Conservation (phyloP, 495 filamentous ascomycete species). For the Penicillium argentinense region DNA sequence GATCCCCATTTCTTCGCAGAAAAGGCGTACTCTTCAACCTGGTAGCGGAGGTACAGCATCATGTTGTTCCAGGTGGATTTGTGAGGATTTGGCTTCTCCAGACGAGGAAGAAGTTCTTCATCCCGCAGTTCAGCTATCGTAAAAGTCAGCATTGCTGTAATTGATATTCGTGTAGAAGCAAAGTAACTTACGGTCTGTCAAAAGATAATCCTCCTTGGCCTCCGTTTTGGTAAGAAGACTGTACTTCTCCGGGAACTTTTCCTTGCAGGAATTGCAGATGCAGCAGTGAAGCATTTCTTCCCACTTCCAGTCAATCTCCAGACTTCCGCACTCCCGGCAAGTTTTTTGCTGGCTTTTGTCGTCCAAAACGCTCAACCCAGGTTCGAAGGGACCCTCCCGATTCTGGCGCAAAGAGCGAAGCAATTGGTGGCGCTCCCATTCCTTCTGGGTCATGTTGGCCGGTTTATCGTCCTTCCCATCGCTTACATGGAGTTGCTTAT, state of each 20-base stretch:
- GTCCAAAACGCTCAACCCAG: slow-evolving; percentile 70
- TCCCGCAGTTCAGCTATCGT: slow-evolving; percentile 78
- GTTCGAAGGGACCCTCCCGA: slow-evolving; percentile 82
- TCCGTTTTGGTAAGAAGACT: slow-evolving; percentile 95
- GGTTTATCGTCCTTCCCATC: slow-evolving; percentile 63
- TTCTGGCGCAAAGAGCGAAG: slow-evolving; percentile 65
- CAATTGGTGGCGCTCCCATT: slow-evolving; percentile 86
- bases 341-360: slow-evolving; percentile 62
- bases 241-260: slow-evolving; percentile 87
- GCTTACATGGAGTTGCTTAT: slow-evolving; percentile 66
- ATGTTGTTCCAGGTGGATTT: slow-evolving; percentile 96
- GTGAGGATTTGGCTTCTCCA: slow-evolving; percentile 90
- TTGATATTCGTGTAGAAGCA: too few relatives aligned
- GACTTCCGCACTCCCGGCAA: slow-evolving; percentile 77
- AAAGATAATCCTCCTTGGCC: slow-evolving; percentile 87
- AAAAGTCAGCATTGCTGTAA: neutral
- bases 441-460: slow-evolving; percentile 82
- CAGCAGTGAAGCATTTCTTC: slow-evolving; percentile 71
- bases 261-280: slow-evolving; percentile 79
- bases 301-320: slow-evolving; percentile 96
- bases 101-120: slow-evolving; percentile 77
- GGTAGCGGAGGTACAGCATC: slow-evolving; percentile 93
- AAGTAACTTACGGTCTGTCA: slow-evolving; percentile 89
- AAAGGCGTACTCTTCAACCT: slow-evolving; percentile 91
- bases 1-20: slow-evolving; percentile 82